These are phyloP conservation scores for Amanita exitialis DNA, from an alignment of 768 basidiomycete genomes.

Conservation along the genomic window DNA sequence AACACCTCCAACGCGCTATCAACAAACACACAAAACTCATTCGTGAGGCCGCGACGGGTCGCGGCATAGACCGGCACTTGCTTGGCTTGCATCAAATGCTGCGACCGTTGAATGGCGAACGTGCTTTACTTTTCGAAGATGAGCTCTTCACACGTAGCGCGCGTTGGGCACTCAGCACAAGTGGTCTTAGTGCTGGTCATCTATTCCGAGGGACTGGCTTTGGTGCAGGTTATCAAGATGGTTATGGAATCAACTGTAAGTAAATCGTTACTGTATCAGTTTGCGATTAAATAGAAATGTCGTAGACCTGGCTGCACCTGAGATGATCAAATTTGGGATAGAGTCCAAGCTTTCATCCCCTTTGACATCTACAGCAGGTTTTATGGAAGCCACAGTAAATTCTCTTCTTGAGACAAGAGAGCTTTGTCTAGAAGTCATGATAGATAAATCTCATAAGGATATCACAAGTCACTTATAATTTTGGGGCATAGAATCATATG, in stretches of 20 bases:
- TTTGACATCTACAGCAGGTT: constrained; percentile 58
- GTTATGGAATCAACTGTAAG: constrained; percentile 92
- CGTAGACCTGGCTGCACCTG: constrained; percentile 71
- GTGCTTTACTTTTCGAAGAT: constrained; percentile 64
- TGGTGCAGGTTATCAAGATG: constrained; percentile 72
- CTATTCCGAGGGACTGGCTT: constrained; percentile 90
- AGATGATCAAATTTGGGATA: constrained; percentile 84
- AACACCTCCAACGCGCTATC: constrained; percentile 57
- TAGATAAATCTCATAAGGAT: constrained; percentile 11
- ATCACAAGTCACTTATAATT: constrained; percentile 22
- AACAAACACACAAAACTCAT: constrained; percentile 63
- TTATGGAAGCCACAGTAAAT: constrained; percentile 51
- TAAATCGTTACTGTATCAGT: constrained; percentile 22
- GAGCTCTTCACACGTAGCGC: constrained; percentile 62
- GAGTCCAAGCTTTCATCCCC: constrained; percentile 75
- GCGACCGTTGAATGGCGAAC: constrained; percentile 40
- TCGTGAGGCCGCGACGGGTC: constrained; percentile 68
- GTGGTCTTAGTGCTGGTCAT: constrained; percentile 78
- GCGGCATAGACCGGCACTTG: constrained; percentile 87
- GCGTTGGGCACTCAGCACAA: constrained; percentile 85
- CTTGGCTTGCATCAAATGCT: constrained; percentile 71
- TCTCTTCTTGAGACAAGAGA: constrained; percentile 63
- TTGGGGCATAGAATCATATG: background rate
- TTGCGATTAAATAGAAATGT: background rate
- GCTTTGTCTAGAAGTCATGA: constrained; percentile 30